A percentile compares a stretch with the other conserved stretches of the same genome.
Evolutionary conservation across 305 asterid species (phyloP).

Genomic region (Fraxinus albicans): DNA sequence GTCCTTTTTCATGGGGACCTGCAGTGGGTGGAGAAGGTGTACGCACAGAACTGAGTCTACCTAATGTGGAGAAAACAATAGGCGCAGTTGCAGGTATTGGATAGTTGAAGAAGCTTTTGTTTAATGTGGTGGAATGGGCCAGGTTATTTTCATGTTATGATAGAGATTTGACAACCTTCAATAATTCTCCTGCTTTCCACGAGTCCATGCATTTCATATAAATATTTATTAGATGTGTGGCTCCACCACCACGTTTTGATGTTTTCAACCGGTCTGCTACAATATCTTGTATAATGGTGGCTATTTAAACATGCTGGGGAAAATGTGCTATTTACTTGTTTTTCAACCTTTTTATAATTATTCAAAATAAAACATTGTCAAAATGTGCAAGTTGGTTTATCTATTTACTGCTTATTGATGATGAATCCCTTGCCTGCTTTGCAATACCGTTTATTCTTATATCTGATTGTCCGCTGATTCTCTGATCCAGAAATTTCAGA

Average conservation of each 20-base stretch:
- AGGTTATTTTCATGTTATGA: constrained; percentile 12
- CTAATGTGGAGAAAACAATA: constrained; percentile 88
- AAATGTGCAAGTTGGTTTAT: constrained; percentile 8
- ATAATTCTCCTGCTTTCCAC: constrained; percentile 12
- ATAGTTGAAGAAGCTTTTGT: constrained; percentile 13
- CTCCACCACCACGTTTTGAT: constrained; percentile 10
- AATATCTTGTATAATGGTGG: constrained; percentile 12
- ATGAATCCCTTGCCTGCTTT: background rate
- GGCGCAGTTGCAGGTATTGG: constrained; percentile 87
- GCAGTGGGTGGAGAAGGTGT: constrained; percentile 99
- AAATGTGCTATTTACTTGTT: constrained; percentile 9
- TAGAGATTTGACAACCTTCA: constrained; percentile 6
- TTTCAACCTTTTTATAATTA: constrained; percentile 8
- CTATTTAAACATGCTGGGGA: constrained; percentile 8
- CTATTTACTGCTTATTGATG: background rate
- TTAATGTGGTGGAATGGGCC: constrained; percentile 21
- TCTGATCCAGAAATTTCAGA: constrained; percentile 79
- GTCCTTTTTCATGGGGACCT: constrained; percentile 99
- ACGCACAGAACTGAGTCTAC: constrained; percentile 89
- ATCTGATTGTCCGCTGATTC: background rate
- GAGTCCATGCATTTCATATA: constrained; percentile 17
- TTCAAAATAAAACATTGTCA: constrained; percentile 11
- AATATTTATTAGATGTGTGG: background rate
- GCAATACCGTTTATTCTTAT: constrained; percentile 17
- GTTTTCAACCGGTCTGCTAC: constrained; percentile 3